Percentiles rank a stretch among this genome's conserved stretches.
phyloP scores from a whole-genome alignment of 768 basidiomycete genomes.

The Podaxis sp. region DNA sequence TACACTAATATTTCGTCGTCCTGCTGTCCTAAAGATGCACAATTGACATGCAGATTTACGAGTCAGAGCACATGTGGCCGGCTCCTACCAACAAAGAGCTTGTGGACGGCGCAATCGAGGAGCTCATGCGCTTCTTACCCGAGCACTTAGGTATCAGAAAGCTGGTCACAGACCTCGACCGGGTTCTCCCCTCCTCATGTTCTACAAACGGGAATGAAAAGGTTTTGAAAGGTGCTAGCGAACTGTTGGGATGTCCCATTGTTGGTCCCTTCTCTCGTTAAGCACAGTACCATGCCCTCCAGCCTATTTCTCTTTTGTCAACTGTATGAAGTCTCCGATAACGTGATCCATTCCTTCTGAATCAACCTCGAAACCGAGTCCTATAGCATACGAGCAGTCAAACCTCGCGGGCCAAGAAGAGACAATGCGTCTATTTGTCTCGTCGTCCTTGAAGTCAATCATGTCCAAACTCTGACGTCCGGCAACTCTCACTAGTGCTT shows the following conservation, averaged over 20 bases:
- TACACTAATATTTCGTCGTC: background rate
- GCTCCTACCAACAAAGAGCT: slow-evolving; percentile 34
- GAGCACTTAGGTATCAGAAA: slow-evolving; percentile 31
- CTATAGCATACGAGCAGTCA: slow-evolving; percentile 38
- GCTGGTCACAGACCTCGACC: slow-evolving; percentile 27
- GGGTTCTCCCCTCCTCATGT: background rate
- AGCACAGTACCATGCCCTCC: background rate
- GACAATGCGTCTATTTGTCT: slow-evolving; percentile 35
- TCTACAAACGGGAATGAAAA: background rate
- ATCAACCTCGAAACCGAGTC: slow-evolving; percentile 38
- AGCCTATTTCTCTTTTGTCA: background rate
- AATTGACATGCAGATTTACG: slow-evolving; percentile 30
- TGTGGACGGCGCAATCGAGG: slow-evolving; percentile 34
- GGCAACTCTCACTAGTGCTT: slow-evolving; percentile 45
- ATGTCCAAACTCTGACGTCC: slow-evolving; percentile 42
- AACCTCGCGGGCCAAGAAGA: slow-evolving; percentile 45
- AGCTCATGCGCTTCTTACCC: slow-evolving; percentile 36
- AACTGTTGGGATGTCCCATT: background rate
- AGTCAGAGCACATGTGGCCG: slow-evolving; percentile 36
- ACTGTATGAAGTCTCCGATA: background rate
- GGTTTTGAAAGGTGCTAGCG: background rate
- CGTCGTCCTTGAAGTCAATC: slow-evolving; percentile 44
- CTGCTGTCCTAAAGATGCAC: no score
- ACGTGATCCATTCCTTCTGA: slow-evolving; percentile 36
- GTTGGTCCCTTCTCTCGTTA: background rate